phyloP scores from a whole-genome alignment of 805 yeast species.

The Saccharomycopsis guyanensis region DNA sequence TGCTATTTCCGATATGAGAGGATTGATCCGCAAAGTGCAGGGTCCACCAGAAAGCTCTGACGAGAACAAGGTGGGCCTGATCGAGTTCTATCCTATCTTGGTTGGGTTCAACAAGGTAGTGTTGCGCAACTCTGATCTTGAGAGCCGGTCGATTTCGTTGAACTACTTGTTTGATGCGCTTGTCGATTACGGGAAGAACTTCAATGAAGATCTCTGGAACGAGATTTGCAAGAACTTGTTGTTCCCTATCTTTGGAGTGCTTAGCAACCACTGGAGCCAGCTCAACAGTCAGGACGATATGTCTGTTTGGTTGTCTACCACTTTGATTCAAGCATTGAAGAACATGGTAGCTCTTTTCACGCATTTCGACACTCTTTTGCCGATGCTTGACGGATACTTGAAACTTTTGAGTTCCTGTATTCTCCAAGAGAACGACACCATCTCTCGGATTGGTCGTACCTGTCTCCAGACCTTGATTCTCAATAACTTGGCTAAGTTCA shows the following conservation, averaged over 20 bases:
- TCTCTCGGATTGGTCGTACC: conserved; percentile 88
- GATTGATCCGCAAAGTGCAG: conserved; percentile 46
- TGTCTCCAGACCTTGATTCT: conserved; percentile 74
- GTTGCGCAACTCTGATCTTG: conserved; percentile 90
- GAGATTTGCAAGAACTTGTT: conserved; percentile 65
- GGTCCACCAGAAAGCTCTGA: conserved; percentile 24
- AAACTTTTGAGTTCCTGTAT: conserved; percentile 77
- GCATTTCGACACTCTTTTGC: conserved; percentile 66
- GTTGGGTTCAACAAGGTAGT: conserved; percentile 80
- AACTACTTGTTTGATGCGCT: conserved; percentile 75
- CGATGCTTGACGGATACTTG: conserved; percentile 72
- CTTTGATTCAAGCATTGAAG: conserved; percentile 90
- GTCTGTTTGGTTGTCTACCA: conserved; percentile 94
- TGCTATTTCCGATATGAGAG: conserved; percentile 66
- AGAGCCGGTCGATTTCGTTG: conserved; percentile 85
- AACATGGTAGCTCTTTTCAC: conserved; percentile 79
- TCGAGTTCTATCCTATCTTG: conserved; percentile 77
- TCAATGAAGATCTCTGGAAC: conserved; percentile 75
- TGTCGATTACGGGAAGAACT: conserved; percentile 70
- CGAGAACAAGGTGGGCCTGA: conserved; percentile 15
- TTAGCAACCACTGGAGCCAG: conserved; percentile 66
- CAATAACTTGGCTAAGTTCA: conserved; percentile 65
- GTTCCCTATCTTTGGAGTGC: conserved; percentile 83
- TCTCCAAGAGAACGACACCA: conserved; percentile 94
- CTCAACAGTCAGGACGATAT: conserved; percentile 71